Evolutionary conservation across 1,284 basidiomycete genomes (phyloP), one percentile per base, ranked within the genome.

Genomic region (Vanrija sp.): DNA sequence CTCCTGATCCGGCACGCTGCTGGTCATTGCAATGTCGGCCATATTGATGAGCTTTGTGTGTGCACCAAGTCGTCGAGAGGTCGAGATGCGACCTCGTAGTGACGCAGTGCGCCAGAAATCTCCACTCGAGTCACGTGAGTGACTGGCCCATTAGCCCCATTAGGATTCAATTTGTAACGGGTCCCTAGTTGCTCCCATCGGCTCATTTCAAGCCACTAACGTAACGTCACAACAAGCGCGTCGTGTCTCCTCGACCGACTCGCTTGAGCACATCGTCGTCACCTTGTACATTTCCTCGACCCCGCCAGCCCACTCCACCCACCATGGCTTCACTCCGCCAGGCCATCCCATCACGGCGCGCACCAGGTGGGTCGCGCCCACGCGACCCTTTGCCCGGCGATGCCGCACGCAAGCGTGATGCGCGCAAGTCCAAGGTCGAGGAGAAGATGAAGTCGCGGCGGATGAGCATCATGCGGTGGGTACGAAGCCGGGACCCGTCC

Each of bases 401-500:
- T 29, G 44, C 16, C 21, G 52, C 29, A 7, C 53, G 53, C 25
- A 43, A 46, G 47, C 42, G 48, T n/a, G 52, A 57, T 55, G 64
- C 63, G 16, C 59, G 73, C 38, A 88, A 87, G 73, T 86, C 86
- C 55, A 82, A 85, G 54, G 86, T 94, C 54, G 89, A 90, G 73
- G 91, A 93, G 82, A 90, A 89, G 80, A 91, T 94, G 76, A 91
- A 90, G 83, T 89, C 90, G 77, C 51, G 60, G 38, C 86, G 91
- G 62, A 86, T 93, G 85, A 91, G 89, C 16, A 88, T 34, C 3
- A 34, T 86, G 82, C 84, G 91, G 72, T 94, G 50, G 50, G 73
- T 63, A 10, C 16, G 5, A 84, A 23, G 86, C 5, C 83, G 83
- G 28, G 49, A n/a, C 19, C 2, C 4, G 16, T 46, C 2, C 12